Conservation (phyloP, 108 stramenopile species). For the Pseudonitzschia delicatissima region DNA sequence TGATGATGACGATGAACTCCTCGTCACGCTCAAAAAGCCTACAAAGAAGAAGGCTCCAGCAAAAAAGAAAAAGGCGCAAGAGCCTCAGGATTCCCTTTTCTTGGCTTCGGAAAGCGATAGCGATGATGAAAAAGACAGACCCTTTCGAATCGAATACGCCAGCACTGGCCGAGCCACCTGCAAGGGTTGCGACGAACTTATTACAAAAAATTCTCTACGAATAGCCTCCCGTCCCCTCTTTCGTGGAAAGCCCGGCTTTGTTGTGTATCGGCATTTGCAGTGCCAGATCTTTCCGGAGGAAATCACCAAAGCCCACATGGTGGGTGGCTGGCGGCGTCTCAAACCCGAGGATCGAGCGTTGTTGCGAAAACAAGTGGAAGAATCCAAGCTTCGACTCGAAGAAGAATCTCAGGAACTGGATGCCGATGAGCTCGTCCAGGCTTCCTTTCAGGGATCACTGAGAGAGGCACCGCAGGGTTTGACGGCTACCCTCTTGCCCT, state of each 20-base stretch:
- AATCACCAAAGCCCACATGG: conserved; percentile 41
- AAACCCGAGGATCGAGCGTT: conserved; percentile 45
- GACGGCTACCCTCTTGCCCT: conserved; percentile 84
- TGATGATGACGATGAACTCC: neutral
- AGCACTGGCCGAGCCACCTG: conserved; percentile 75
- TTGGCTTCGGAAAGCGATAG: conserved; percentile 28
- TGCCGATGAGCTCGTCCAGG: conserved; percentile 90
- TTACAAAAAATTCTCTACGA: conserved; percentile 61
- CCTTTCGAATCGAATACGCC: conserved; percentile 66
- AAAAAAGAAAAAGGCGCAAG: conserved; percentile 8
- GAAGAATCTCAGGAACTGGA: conserved; percentile 74
- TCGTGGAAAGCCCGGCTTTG: conserved; percentile 87
- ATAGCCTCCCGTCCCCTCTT: conserved; percentile 75
- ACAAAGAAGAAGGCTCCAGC: conserved; percentile 7
- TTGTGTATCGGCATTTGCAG: conserved; percentile 68
- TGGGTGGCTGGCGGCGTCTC: conserved; percentile 54
- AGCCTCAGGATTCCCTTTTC: neutral
- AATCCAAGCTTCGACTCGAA: conserved; percentile 46
- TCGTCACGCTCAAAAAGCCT: conserved; percentile 4
- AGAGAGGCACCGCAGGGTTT: conserved; percentile 73
- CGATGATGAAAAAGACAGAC: conserved; percentile 47
- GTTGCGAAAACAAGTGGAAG: conserved; percentile 50
- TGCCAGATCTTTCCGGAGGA: conserved; percentile 71
- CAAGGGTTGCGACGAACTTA: conserved; percentile 67
- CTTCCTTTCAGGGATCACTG: conserved; percentile 74